Conservation (phyloP, 2,329 filamentous ascomycete species). For the Sporothrix pseudoabietina region DNA sequence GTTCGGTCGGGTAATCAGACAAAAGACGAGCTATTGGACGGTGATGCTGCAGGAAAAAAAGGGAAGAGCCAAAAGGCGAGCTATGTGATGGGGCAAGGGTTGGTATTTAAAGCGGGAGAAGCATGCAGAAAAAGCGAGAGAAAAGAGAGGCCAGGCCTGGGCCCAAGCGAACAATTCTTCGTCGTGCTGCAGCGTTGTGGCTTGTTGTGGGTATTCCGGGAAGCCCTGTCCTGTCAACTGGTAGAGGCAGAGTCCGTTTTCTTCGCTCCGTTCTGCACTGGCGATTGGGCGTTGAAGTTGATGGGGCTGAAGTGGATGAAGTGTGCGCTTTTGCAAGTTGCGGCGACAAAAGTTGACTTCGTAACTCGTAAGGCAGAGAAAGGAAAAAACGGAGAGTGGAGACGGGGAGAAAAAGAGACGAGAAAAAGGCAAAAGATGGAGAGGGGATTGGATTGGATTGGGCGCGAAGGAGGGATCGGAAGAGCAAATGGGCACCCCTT, state of each 20-base stretch:
- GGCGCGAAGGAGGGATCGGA: constrained; percentile 16
- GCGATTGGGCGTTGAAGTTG: constrained; percentile 20
- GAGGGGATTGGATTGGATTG: constrained; percentile 24
- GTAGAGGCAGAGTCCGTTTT: constrained; percentile 3
- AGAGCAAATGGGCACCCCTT: background rate
- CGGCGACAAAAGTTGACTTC: constrained; percentile 12
- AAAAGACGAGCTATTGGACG: background rate
- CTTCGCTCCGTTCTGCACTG: background rate
- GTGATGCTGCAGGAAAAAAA: constrained; percentile 13
- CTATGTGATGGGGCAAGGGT: constrained; percentile 14
- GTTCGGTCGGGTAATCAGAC: constrained; percentile 19
- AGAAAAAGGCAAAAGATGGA: background rate
- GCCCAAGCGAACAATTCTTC: background rate
- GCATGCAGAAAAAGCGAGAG: constrained; percentile 1
- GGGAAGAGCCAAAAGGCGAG: background rate
- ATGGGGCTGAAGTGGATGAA: constrained; percentile 25
- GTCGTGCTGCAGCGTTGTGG: background rate
- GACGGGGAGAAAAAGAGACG: background rate
- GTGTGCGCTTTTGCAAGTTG: background rate
- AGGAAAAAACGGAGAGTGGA: constrained; percentile 2
- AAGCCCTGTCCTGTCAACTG: background rate
- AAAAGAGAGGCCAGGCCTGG: background rate
- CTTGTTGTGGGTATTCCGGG: constrained; percentile 22
- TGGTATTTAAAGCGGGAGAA: constrained; percentile 26
- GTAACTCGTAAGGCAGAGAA: constrained; percentile 8